These are phyloP conservation scores for Xylaria sp. DNA, from an alignment of 2,329 filamentous ascomycete species.

Conservation along the genomic window DNA sequence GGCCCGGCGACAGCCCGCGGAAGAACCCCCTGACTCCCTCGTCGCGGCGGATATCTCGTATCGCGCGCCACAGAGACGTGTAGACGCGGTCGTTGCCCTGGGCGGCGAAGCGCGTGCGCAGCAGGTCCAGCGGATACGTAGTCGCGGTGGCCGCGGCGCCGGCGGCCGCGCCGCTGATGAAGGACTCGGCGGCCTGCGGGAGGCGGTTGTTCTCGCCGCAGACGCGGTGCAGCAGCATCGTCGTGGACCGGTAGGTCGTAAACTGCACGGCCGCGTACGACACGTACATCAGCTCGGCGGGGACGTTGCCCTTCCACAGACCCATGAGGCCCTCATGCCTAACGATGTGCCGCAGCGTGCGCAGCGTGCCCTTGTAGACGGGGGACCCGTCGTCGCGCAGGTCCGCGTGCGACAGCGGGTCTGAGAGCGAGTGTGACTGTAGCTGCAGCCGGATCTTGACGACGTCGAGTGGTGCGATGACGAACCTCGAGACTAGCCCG, in stretches of 20 bases:
- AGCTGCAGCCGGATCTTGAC: constrained; percentile 98
- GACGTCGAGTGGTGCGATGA: constrained; percentile 93
- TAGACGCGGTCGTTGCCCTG: constrained; percentile 87
- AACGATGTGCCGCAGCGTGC: constrained; percentile 78
- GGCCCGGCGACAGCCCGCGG: constrained; percentile 78
- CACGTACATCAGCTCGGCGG: constrained; percentile 92
- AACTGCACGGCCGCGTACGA: constrained; percentile 91
- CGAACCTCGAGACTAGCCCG: constrained; percentile 89
- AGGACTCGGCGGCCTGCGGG: constrained; percentile 74
- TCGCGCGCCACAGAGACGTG: constrained; percentile 67
- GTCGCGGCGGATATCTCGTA: constrained; percentile 73
- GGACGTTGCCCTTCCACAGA: constrained; percentile 97
- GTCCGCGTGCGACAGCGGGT: constrained; percentile 66
- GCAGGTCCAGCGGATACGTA: constrained; percentile 92
- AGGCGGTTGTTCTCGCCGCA: constrained; percentile 48
- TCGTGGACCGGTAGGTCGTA: constrained; percentile 79
- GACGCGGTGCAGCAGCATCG: constrained; percentile 66
- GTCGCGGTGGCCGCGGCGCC: constrained; percentile 80
- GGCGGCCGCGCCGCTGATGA: constrained; percentile 81
- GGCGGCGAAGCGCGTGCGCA: constrained; percentile 95
- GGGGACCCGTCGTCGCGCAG: constrained; percentile 54
- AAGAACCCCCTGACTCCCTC: constrained; percentile 87
- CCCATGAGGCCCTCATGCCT: constrained; percentile 81
- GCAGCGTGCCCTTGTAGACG: constrained; percentile 76
- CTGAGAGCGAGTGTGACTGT: constrained; percentile 82